Evolutionary conservation across 352 stramenopile genomes (phyloP).

Genomic region (Phytopythium montanum): DNA sequence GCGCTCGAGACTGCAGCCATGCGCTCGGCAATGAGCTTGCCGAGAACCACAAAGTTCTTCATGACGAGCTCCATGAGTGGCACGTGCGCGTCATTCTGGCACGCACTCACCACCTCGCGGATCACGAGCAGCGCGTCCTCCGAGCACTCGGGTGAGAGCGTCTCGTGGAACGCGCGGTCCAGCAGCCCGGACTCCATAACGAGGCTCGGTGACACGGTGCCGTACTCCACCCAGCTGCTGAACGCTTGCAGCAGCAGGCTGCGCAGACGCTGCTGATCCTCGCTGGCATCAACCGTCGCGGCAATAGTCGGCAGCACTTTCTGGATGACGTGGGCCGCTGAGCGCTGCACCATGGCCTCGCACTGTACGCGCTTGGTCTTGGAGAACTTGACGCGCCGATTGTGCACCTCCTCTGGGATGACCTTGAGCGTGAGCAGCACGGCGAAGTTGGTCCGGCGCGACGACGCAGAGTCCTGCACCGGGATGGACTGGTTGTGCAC

Average conservation of each 20-base stretch:
- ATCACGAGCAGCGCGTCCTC: conserved; percentile 56
- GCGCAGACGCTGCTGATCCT: conserved; percentile 38
- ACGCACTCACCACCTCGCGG: conserved; percentile 64
- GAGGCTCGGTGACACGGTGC: conserved; percentile 40
- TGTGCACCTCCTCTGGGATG: conserved; percentile 75
- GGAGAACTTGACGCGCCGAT: conserved; percentile 75
- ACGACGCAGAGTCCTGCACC: conserved; percentile 31
- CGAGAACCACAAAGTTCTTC: conserved; percentile 72
- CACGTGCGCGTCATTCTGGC: conserved; percentile 48
- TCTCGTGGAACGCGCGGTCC: conserved; percentile 57
- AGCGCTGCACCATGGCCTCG: conserved; percentile 65
- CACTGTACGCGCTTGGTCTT: conserved; percentile 63
- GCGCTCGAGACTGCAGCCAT: conserved; percentile 4
- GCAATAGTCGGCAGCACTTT: conserved; percentile 57
- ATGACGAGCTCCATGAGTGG: conserved; percentile 78
- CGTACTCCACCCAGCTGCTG: conserved; percentile 74
- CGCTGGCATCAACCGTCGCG: conserved; percentile 45
- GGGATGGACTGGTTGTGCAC: conserved; percentile 63
- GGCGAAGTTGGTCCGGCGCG: conserved; percentile 64
- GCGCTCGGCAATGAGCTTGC: conserved; percentile 48
- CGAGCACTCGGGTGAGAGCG: conserved; percentile 27
- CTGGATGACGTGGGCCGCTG: conserved; percentile 52
- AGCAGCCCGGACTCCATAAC: conserved; percentile 63
- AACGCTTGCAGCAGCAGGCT: conserved; percentile 61
- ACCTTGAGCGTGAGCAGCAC: conserved; percentile 73